Evolutionary conservation across 2,329 filamentous ascomycete genomes (phyloP), one percentile per base, ranked within the genome.

Genomic region (Venturia pyrina): DNA sequence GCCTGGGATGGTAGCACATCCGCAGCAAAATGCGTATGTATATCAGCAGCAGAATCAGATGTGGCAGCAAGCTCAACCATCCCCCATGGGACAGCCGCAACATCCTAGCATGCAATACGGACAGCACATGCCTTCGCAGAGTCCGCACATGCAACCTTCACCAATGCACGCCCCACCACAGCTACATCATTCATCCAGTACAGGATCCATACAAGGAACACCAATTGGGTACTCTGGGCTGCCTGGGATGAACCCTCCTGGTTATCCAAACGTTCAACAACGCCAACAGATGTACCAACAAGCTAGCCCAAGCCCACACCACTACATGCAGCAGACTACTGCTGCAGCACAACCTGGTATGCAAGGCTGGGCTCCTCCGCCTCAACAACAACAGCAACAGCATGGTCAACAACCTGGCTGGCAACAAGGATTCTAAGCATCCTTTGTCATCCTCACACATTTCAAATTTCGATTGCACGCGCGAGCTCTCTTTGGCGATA

Each of bases 31-130:
- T n/a, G 76, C 77, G 0, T 81, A 81, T 67, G 75, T 76, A 28
- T 82, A 81, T 68, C 73, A 75, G 63, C 53, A 59, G 7, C 75
- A 75, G 40, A 76, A 75, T 21, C 78, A 80, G 66, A 81, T 82
- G 78, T 82, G 79, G 79, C 77, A 76, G 24, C 78, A 79, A 65
- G 76, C 79, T 19, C 80, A 81, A 68, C 79, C 78, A 13, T 81
- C 80, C 24, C 79, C 80, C 8, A 73, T 81, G 28, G 77, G 77
- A 6, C 75, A 77, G 34, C 50, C 24, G 24, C 75, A 78, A 62
- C 79, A 81, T 67, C 77, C 79, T 65, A 76, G 73, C 67, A 77
- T 80, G 72, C 73, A 75, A 24, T 70, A 79, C 61, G 73, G 74
- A 28, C 78, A 74, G 62, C 65, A 68, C 46, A 64, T 68, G 43